Conservation (phyloP, 352 stramenopile genomes). For the Phytophthora kernoviae region DNA sequence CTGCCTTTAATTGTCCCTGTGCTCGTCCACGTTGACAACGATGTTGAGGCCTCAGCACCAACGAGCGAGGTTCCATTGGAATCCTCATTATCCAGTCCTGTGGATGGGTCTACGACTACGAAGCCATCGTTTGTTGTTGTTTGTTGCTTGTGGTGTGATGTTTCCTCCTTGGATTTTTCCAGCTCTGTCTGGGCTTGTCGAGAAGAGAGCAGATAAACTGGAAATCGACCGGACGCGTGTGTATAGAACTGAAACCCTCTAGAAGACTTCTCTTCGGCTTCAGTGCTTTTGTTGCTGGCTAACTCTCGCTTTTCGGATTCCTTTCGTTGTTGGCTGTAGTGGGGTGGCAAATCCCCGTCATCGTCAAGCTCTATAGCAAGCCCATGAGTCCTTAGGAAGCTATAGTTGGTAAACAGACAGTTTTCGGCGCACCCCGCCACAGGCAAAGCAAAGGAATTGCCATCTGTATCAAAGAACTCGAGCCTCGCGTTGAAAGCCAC, state of each 20-base stretch:
- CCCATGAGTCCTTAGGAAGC: slow-evolving; percentile 71
- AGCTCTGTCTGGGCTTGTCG: slow-evolving; percentile 50
- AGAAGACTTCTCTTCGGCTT: slow-evolving; percentile 2
- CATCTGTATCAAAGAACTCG: slow-evolving; percentile 93
- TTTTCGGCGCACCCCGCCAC: slow-evolving; percentile 91
- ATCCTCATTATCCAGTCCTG: slow-evolving; percentile 21
- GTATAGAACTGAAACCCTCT: slow-evolving; percentile 49
- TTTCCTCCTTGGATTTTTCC: slow-evolving; percentile 33
- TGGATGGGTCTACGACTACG: slow-evolving; percentile 49
- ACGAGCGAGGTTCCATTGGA: background rate
- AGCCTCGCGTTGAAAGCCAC: slow-evolving; percentile 92
- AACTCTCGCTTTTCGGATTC: slow-evolving; percentile 4
- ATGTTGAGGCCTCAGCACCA: background rate
- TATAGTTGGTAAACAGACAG: slow-evolving; percentile 91
- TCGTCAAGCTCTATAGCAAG: slow-evolving; percentile 18
- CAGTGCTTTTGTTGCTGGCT: slow-evolving; percentile 4
- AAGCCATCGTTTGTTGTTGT: slow-evolving; percentile 33
- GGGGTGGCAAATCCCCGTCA: slow-evolving; percentile 3
- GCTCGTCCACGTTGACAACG: background rate
- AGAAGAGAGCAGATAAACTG: slow-evolving; percentile 59
- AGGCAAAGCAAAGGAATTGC: slow-evolving; percentile 84
- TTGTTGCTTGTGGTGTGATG: slow-evolving; percentile 14
- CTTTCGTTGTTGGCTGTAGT: slow-evolving; percentile 13
- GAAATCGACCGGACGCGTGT: slow-evolving; percentile 54
- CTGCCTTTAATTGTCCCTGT: background rate